A percentile compares a stretch with the other conserved stretches of the same genome.
Evolutionary conservation across 345 rosid species (phyloP).

Genomic region (Dovyalis caffra): DNA sequence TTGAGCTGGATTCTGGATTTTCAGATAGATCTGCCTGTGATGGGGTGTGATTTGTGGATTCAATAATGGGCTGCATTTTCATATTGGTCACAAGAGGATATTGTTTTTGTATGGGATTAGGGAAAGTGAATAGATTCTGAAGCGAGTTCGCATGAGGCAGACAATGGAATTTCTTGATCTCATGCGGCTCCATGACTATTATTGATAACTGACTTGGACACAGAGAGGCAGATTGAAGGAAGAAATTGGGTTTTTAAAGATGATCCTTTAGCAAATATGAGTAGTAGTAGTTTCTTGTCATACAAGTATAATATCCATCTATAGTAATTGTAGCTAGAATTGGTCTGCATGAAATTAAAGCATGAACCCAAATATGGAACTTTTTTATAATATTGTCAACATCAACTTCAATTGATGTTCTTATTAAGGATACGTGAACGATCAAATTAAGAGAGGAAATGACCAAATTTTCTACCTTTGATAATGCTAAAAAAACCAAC

Average conservation of each 20-base stretch:
- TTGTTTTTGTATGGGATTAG: slow-evolving; percentile 15
- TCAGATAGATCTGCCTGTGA: slow-evolving; percentile 29
- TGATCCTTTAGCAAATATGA: background rate
- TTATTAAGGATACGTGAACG: no score
- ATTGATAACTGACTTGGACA: background rate
- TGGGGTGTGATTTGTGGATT: slow-evolving; percentile 15
- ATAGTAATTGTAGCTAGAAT: background rate
- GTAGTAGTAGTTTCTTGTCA: slow-evolving; percentile 3
- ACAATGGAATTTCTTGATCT: slow-evolving; percentile 19
- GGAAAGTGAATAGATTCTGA: slow-evolving; percentile 20
- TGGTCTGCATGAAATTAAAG: slow-evolving; percentile 1
- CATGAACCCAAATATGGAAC: no score
- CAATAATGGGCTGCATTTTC: slow-evolving; percentile 16
- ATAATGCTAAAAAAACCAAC: no score
- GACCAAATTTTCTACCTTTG: no score
- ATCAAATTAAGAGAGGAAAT: no score
- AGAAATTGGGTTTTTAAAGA: background rate
- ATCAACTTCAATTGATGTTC: no score
- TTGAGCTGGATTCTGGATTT: slow-evolving; percentile 36
- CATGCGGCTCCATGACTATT: slow-evolving; percentile 27
- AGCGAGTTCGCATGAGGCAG: slow-evolving; percentile 11
- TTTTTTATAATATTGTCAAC: no score
- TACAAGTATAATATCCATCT: background rate
- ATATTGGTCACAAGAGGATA: slow-evolving; percentile 9
- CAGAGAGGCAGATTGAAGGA: slow-evolving; percentile 12